These are phyloP conservation scores for Aspergillus brasiliensis DNA, from an alignment of 2,329 filamentous ascomycete genomes.

Conservation along the genomic window DNA sequence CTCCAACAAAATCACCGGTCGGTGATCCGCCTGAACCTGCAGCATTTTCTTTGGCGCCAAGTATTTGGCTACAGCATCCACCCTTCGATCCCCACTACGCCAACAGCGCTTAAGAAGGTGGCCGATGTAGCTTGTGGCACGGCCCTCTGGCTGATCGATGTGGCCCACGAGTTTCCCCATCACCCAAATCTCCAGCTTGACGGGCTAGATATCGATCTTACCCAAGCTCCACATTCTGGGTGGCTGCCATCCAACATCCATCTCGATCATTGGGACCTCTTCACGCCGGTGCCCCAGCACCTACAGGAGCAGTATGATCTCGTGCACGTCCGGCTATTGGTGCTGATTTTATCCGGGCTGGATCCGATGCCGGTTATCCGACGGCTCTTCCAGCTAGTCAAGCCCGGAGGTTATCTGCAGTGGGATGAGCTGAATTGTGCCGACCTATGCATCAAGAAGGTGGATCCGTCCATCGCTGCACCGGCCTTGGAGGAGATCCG, in stretches of 20 bases:
- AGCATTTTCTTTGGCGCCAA: slow-evolving; percentile 34
- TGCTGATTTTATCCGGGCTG: slow-evolving; percentile 12
- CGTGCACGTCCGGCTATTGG: slow-evolving; percentile 22
- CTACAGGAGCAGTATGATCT: slow-evolving; percentile 27
- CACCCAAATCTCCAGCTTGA: slow-evolving; percentile 22
- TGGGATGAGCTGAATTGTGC: slow-evolving; percentile 32
- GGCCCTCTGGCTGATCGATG: slow-evolving; percentile 30
- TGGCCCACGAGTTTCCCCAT: slow-evolving; percentile 15
- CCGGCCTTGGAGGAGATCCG: slow-evolving; percentile 21
- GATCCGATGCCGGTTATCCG: slow-evolving; percentile 19
- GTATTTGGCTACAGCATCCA: slow-evolving; percentile 31
- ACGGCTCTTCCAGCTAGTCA: slow-evolving; percentile 27
- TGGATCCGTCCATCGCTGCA: slow-evolving; percentile 7
- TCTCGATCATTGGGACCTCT: slow-evolving; percentile 25
- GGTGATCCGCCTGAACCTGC: slow-evolving; percentile 27
- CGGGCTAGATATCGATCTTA: slow-evolving; percentile 29
- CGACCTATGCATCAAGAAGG: slow-evolving; percentile 21
- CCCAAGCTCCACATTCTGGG: slow-evolving; percentile 21
- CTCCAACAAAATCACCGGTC: slow-evolving; percentile 13
- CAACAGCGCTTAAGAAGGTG: slow-evolving; percentile 13
- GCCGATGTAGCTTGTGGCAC: slow-evolving; percentile 33
- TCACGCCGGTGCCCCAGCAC: slow-evolving; percentile 20
- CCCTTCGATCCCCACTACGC: slow-evolving; percentile 22
- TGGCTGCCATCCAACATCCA: slow-evolving; percentile 22
- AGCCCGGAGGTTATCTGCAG: slow-evolving; percentile 32